A percentile compares a stretch with the other conserved stretches of the same genome.
phyloP scores from a whole-genome alignment of 2,329 filamentous ascomycete species.

The Tolypocladium inflatum region DNA sequence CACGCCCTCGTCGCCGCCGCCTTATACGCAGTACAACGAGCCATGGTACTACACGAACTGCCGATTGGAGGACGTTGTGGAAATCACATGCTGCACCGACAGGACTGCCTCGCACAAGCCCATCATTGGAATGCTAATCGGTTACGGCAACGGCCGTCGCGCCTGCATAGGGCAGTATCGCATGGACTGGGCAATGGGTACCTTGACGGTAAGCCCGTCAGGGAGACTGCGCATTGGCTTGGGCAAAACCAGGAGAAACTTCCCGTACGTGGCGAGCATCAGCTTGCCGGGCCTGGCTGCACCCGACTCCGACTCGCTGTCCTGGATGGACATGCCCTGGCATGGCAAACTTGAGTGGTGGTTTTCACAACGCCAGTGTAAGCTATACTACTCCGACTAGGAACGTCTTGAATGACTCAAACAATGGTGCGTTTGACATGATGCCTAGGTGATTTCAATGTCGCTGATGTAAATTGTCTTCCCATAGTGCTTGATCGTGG shows the following conservation, averaged over 20 bases:
- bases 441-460: too few relatives aligned
- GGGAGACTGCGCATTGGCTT: slow-evolving; percentile 1
- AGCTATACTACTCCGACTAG: not conserved
- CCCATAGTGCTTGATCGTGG: too few relatives aligned
- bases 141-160: not conserved
- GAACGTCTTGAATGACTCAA: not conserved
- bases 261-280: not conserved
- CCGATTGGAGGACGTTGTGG: not conserved
- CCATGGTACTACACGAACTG: slow-evolving; percentile 3
- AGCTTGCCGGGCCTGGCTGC: not conserved
- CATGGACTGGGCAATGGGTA: not conserved
- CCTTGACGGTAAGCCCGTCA: not conserved
- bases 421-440: too few relatives aligned
- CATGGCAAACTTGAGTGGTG: slow-evolving; percentile 3
- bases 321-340: slow-evolving; percentile 2
- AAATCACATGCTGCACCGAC: slow-evolving; percentile 2
- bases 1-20: not conserved
- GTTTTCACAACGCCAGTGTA: slow-evolving; percentile 4
- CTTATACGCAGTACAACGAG: slow-evolving; percentile 1
- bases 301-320: not conserved
- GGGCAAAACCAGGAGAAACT: not conserved
- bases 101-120: not conserved
- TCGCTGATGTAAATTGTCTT: too few relatives aligned
- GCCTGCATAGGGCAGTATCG: slow-evolving; percentile 3
- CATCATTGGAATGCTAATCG: not conserved